A percentile compares a stretch with the other conserved stretches of the same genome.
Evolutionary conservation across 345 rosid genomes (phyloP).

Genomic region (Citrus australasica): DNA sequence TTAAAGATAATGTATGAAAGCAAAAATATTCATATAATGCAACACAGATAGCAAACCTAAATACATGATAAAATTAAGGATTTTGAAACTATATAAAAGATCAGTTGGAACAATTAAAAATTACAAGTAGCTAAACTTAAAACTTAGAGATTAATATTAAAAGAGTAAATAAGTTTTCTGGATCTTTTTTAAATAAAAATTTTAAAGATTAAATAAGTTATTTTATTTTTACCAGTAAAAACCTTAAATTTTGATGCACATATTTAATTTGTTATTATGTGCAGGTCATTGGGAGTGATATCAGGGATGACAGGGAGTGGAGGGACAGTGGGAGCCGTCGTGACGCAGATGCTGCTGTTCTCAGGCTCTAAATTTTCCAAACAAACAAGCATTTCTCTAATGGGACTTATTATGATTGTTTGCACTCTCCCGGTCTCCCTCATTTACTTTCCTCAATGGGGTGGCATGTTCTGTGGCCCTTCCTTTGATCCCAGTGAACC

Average conservation of each 20-base stretch:
- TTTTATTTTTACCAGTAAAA: too few species aligned
- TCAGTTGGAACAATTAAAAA: too few species aligned
- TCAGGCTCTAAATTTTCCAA: slow-evolving; percentile 48
- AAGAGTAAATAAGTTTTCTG: too few species aligned
- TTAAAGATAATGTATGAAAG: too few species aligned
- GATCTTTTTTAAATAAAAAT: too few species aligned
- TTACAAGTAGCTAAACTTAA: too few species aligned
- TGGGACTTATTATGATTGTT: slow-evolving; percentile 69
- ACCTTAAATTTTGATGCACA: background rate
- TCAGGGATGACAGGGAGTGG: slow-evolving; percentile 88
- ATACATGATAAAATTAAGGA: too few species aligned
- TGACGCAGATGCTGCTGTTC: slow-evolving; percentile 59
- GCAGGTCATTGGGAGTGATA: slow-evolving; percentile 79
- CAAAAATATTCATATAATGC: too few species aligned
- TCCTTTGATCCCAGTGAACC: slow-evolving; percentile 11
- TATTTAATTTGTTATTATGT: background rate
- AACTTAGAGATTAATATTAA: too few species aligned
- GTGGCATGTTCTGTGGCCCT: slow-evolving; percentile 61
- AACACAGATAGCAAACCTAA: too few species aligned
- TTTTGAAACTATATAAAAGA: too few species aligned
- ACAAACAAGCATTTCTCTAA: slow-evolving; percentile 74
- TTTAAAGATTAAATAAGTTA: too few species aligned
- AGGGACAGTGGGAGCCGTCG: slow-evolving; percentile 75
- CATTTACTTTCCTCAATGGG: slow-evolving; percentile 57
- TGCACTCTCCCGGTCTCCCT: slow-evolving; percentile 48